These are phyloP conservation scores for Pyrenophora teres DNA, from an alignment of 2,329 filamentous ascomycete species.

Conservation along the genomic window DNA sequence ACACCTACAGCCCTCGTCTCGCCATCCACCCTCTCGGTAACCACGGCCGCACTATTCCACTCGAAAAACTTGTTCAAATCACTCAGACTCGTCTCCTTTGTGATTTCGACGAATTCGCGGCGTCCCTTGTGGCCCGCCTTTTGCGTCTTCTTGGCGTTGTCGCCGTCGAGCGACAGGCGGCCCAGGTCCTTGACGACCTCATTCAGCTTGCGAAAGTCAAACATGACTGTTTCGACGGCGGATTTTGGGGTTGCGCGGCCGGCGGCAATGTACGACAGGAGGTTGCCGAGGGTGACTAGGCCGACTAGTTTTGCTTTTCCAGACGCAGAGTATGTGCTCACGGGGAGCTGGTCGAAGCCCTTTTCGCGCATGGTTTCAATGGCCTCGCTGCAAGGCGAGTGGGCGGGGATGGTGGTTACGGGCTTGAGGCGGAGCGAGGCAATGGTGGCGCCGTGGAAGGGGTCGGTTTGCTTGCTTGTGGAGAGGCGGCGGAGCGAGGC, in stretches of 20 bases:
- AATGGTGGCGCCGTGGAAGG: slow-evolving; percentile 79
- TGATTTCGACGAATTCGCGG: slow-evolving; percentile 88
- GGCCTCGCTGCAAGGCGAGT: slow-evolving; percentile 77
- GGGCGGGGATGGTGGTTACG: slow-evolving; percentile 78
- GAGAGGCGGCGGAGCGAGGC: slow-evolving; percentile 44
- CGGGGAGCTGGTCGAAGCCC: slow-evolving; percentile 95
- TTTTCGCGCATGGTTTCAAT: slow-evolving; percentile 99
- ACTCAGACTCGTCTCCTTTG: slow-evolving; percentile 80
- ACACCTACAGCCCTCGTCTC: slow-evolving; percentile 81
- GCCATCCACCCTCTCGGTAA: slow-evolving; percentile 72
- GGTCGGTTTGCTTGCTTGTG: slow-evolving; percentile 59
- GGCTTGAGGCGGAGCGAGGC: slow-evolving; percentile 86
- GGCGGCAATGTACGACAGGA: slow-evolving; percentile 85
- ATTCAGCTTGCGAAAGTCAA: slow-evolving; percentile 85
- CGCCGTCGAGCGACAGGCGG: slow-evolving; percentile 43
- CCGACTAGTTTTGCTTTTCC: slow-evolving; percentile 78
- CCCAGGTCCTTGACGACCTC: slow-evolving; percentile 83
- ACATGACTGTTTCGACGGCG: slow-evolving; percentile 89
- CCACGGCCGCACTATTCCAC: slow-evolving; percentile 95
- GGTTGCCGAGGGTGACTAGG: slow-evolving; percentile 90
- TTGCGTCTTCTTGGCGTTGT: slow-evolving; percentile 15
- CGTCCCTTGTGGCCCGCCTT: slow-evolving; percentile 40
- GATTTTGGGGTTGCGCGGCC: slow-evolving; percentile 76
- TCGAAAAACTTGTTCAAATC: slow-evolving; percentile 92
- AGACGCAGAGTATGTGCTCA: slow-evolving; percentile 63